phyloP scores from a whole-genome alignment of 1,284 basidiomycete genomes.

The Coniferiporia sulphurascens region DNA sequence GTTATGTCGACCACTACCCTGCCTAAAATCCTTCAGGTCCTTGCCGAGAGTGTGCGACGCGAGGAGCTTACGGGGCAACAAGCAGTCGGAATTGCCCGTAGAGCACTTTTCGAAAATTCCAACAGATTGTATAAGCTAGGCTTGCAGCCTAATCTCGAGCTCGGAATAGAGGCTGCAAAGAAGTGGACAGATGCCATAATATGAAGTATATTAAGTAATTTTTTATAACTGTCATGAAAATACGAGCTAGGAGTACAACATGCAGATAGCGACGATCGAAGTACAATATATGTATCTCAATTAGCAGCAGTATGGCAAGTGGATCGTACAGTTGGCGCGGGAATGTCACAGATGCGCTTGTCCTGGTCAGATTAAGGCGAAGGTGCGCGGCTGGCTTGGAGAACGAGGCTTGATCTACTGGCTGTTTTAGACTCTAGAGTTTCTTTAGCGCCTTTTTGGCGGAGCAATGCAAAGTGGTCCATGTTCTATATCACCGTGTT shows the following conservation, averaged over 20 bases:
- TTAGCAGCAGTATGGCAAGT: not conserved
- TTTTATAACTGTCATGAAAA: not conserved
- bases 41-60: conserved; percentile 39
- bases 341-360: no score
- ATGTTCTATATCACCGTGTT: conserved; percentile 55
- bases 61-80: conserved; percentile 45
- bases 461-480: conserved; percentile 37
- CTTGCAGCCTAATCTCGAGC: conserved; percentile 29
- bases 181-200: not conserved
- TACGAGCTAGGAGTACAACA: no score
- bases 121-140: conserved; percentile 52
- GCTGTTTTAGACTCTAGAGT: not conserved
- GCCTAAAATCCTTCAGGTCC: conserved; percentile 35
- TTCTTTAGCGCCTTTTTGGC: not conserved
- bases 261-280: not conserved
- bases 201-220: not conserved
- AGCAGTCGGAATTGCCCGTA: conserved; percentile 45
- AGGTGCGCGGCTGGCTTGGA: no score
- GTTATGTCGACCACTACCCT: not conserved
- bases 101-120: conserved; percentile 54
- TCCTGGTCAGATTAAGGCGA: no score
- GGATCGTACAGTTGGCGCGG: no score
- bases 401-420: no score
- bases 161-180: not conserved
- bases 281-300: not conserved